Conservation (phyloP, 768 basidiomycete genomes). For the Phanerochaete carnosa region DNA sequence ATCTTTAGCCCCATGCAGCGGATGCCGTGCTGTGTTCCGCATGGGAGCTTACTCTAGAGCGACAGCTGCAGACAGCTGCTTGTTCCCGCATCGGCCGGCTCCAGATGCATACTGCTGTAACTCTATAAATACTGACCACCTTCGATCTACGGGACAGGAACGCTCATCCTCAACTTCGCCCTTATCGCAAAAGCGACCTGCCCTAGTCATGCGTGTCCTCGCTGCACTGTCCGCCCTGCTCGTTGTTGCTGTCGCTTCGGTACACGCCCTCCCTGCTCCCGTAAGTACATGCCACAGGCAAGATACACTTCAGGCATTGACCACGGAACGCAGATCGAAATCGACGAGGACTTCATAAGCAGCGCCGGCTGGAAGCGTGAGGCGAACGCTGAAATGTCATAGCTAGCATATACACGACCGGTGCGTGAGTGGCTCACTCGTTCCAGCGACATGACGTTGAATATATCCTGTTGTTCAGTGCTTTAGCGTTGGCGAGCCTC, state of each 20-base stretch:
- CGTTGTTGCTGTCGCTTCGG: neutral
- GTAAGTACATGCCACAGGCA: neutral
- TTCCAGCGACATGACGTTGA: too few species aligned
- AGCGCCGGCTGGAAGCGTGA: constrained; percentile 1
- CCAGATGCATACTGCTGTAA: neutral
- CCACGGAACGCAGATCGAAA: neutral
- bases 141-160: neutral
- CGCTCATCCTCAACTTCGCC: neutral
- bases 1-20: neutral
- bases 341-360: neutral
- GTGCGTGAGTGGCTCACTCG: too few species aligned
- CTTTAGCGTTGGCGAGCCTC: too few species aligned
- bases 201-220: neutral
- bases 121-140: neutral
- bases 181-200: neutral
- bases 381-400: neutral
- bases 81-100: neutral
- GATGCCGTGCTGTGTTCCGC: constrained; percentile 1
- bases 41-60: constrained; percentile 1
- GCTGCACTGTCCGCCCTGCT: neutral
- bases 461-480: too few species aligned
- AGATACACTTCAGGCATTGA: neutral
- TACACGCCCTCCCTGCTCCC: neutral
- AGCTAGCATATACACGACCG: neutral
- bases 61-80: neutral